Evolutionary conservation across 1,284 basidiomycete species (phyloP).

Genomic region (Malassezia sympodialis): DNA sequence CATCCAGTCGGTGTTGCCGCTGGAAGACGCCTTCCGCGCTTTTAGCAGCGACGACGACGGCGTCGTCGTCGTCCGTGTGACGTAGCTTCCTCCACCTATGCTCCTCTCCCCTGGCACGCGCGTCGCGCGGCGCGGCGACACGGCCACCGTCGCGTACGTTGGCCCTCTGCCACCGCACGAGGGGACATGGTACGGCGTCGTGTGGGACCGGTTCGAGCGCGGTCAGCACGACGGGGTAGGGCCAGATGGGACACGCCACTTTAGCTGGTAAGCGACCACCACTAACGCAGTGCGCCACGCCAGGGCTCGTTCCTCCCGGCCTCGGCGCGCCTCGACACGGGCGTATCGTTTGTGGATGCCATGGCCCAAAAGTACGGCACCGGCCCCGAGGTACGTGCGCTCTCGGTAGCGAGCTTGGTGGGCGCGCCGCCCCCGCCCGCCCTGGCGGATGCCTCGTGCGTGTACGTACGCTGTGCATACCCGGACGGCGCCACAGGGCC

Average conservation of each 20-base stretch:
- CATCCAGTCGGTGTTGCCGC: constrained; percentile 36
- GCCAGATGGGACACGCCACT: constrained; percentile 69
- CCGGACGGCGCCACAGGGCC: neutral
- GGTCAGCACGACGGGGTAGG: constrained; percentile 73
- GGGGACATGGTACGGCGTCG: constrained; percentile 78
- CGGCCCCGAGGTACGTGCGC: neutral
- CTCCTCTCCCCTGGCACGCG: constrained; percentile 19
- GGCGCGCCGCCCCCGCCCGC: constrained; percentile 9
- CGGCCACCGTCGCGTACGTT: constrained; percentile 59
- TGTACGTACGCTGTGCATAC: neutral
- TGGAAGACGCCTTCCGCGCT: constrained; percentile 38
- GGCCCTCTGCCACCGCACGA: constrained; percentile 60
- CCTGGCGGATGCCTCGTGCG: neutral
- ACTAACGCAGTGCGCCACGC: constrained; percentile 12
- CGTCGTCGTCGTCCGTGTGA: constrained; percentile 13
- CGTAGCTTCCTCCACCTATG: neutral
- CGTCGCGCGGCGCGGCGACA: constrained; percentile 23
- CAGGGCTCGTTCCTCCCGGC: constrained; percentile 34
- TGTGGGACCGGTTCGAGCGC: constrained; percentile 76
- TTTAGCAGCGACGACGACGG: constrained; percentile 16
- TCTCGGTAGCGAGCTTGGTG: neutral
- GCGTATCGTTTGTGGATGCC: constrained; percentile 62
- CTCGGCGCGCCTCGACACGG: constrained; percentile 23
- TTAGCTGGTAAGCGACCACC: constrained; percentile 47
- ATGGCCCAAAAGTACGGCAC: constrained; percentile 50